phyloP scores from a whole-genome alignment of 1,139 yeast species.

The Kodamaea sp. region DNA sequence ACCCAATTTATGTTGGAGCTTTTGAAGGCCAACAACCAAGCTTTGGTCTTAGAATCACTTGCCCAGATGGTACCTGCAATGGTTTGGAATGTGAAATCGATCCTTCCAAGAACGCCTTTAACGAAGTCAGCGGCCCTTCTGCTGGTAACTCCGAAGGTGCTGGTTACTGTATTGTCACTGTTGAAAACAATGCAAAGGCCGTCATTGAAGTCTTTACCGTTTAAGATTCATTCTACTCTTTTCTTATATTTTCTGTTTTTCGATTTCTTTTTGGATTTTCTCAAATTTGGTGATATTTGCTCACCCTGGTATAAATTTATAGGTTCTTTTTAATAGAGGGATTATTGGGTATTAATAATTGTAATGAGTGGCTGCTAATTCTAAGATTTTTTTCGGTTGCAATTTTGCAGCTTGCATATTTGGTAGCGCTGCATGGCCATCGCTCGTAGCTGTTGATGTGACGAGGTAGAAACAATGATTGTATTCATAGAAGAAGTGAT shows the following conservation, averaged over 20 bases:
- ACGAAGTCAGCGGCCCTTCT: constrained; percentile 45
- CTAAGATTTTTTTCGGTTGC: no score
- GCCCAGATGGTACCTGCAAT: constrained; percentile 66
- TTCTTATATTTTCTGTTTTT: neutral
- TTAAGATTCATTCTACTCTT: constrained; percentile 3
- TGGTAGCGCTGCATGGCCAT: no score
- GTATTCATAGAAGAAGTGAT: no score
- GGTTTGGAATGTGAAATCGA: constrained; percentile 80
- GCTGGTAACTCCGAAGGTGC: constrained; percentile 62
- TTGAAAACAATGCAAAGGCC: constrained; percentile 58
- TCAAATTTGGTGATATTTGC: neutral
- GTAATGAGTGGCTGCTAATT: neutral
- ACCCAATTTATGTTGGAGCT: constrained; percentile 72
- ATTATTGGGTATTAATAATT: neutral
- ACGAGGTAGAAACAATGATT: no score
- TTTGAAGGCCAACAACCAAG: constrained; percentile 54
- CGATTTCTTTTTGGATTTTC: neutral
- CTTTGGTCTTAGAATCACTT: constrained; percentile 70
- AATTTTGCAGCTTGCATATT: no score
- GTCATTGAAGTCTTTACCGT: constrained; percentile 61
- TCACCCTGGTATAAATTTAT: neutral
- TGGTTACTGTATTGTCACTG: constrained; percentile 80
- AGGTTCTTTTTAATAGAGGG: neutral
- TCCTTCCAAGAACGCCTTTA: constrained; percentile 58
- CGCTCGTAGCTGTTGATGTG: no score